These are phyloP conservation scores for Luffa aegyptiaca DNA, from an alignment of 306 rosid species.

Conservation along the genomic window DNA sequence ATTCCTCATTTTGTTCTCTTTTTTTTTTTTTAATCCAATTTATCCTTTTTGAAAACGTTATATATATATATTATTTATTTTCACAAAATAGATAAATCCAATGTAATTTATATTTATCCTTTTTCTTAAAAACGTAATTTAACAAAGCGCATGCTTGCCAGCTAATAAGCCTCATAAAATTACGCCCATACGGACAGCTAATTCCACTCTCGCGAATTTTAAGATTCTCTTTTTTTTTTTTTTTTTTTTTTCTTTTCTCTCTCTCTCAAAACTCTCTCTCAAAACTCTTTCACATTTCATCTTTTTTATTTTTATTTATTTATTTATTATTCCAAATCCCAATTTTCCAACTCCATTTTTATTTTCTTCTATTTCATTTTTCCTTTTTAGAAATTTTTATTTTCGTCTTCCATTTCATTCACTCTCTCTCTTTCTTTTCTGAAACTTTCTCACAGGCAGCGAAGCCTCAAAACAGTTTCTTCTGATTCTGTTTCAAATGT, in stretches of 20 bases:
- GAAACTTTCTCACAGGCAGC: constrained; percentile 2
- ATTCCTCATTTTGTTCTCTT: not conserved
- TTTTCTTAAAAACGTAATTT: not conserved
- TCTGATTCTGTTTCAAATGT: constrained; percentile 35
- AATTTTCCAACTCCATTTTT: not conserved
- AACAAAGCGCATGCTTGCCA: constrained; percentile 53
- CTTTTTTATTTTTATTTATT: not conserved
- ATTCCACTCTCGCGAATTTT: constrained; percentile 14
- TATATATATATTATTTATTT: not conserved
- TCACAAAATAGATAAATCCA: not conserved
- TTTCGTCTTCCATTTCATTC: not conserved
- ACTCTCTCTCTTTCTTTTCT: not conserved
- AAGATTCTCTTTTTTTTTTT: not conserved
- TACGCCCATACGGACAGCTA: constrained; percentile 70
- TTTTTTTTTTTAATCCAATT: not conserved
- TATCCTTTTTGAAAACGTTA: not conserved
- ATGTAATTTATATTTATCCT: not conserved
- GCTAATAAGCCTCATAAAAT: constrained; percentile 66
- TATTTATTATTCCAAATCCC: not conserved
- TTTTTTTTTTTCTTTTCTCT: not conserved
- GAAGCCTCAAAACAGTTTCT: constrained; percentile 7
- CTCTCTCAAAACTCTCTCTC: not conserved
- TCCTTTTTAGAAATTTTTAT: not conserved
- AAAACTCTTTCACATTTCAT: not conserved
- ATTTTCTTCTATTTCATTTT: too few species aligned